Evolutionary conservation across 768 basidiomycete species (phyloP), one percentile per base, ranked within the genome.

Genomic region (Psilocybe cyanescens): DNA sequence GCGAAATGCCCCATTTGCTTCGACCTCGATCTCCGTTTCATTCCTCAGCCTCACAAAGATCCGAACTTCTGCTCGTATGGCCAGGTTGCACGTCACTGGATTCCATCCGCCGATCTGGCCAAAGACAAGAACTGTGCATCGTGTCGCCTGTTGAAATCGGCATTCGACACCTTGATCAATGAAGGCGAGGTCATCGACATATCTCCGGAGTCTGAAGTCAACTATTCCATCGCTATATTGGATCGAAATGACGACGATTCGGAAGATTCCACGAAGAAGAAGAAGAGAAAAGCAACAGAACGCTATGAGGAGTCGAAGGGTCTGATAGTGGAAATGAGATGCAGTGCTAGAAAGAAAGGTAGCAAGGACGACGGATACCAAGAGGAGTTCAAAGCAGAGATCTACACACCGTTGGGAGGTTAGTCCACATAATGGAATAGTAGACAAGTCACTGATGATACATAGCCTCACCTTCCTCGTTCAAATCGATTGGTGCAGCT

Each of bases 11-110:
- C n/a, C 19, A 61, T 57, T 6, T 65, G 64, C 49, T 65, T 61
- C 49, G 60, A 65, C 33, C 59, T 65, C 44, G 60, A 65, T 59
- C 57, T 61, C 19, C 57, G 52, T 5, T 56, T 50, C 53, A 58
- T 65, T 45, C 64, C 64, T 12, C 64, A 65, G 28, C 64, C 64
- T 1, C 60, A 65, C 57, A 65, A 61, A 45, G 57, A 65, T 24
- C 60, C 46, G 2, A 48, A 53, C 12, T 30, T 56, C 44, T 61
- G 64, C 44, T 65, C 64, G 16, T 49, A 55, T 31, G 64, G 64
- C 50, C 64, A 65, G 31, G 29, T 44, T 29, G 57, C 57, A 8
- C 46, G 64, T 8, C 60, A 65, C 31, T 65, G 64, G 64, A 65
- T 65, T 12, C 16, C 46, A 12, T 55, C 60, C 47, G 16, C 37